Evolutionary conservation across 257 asterid species (phyloP).

Genomic region (Gynochthodes officinalis): DNA sequence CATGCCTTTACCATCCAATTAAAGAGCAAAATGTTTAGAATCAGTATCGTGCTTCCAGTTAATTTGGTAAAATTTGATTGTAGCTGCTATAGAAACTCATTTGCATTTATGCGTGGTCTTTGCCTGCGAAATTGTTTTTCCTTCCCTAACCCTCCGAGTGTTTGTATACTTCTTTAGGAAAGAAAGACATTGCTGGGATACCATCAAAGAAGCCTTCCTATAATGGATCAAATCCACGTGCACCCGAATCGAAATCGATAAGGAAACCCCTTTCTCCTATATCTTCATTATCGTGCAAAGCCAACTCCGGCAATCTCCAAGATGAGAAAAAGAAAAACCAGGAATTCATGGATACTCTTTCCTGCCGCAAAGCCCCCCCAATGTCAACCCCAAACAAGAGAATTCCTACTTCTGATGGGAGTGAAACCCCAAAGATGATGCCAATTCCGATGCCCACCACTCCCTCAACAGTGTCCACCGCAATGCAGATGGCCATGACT

Average conservation of each 20-base stretch:
- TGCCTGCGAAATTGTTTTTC: not conserved
- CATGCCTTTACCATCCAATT: not conserved
- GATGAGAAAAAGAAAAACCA: slow-evolving; percentile 26
- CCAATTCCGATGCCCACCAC: slow-evolving; percentile 32
- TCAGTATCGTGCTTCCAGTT: not conserved
- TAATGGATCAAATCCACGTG: slow-evolving; percentile 26
- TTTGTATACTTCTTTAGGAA: slow-evolving; percentile 17
- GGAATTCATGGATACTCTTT: slow-evolving; percentile 26
- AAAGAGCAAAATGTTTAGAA: not conserved
- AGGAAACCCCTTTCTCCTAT: slow-evolving; percentile 78
- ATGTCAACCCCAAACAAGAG: slow-evolving; percentile 31
- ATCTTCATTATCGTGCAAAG: slow-evolving; percentile 43
- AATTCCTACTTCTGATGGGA: slow-evolving; percentile 15
- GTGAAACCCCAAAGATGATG: slow-evolving; percentile 34
- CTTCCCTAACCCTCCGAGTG: no score
- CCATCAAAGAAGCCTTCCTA: slow-evolving; percentile 19
- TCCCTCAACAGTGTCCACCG: slow-evolving; percentile 31
- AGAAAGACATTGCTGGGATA: slow-evolving; percentile 33
- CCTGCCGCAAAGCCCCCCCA: slow-evolving; percentile 15
- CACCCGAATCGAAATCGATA: slow-evolving; percentile 21
- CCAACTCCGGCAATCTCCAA: slow-evolving; percentile 36
- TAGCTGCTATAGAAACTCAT: not conserved
- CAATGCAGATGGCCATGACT: slow-evolving; percentile 39
- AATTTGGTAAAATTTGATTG: slow-evolving; percentile 1
- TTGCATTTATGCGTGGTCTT: not conserved